A percentile compares a stretch with the other conserved stretches of the same genome.
phyloP scores from a whole-genome alignment of 2,329 filamentous ascomycete genomes.

The Periconia macrospinosa region DNA sequence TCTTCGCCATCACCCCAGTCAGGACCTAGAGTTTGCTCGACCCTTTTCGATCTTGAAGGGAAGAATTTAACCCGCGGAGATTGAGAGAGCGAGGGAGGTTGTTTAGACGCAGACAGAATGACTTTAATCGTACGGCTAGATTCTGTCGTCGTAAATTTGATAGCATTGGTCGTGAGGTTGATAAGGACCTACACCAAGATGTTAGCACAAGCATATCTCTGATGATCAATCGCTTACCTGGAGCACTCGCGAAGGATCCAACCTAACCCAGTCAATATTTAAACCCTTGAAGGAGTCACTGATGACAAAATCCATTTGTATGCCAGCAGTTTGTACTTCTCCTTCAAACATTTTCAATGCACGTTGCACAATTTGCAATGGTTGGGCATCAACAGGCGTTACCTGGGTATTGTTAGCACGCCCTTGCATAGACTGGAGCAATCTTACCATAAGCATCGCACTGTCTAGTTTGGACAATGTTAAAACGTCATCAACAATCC shows the following conservation, averaged over 20 bases:
- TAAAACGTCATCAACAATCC: constrained; percentile 53
- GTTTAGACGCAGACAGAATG: constrained; percentile 64
- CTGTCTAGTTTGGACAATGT: constrained; percentile 67
- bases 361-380: constrained; percentile 65
- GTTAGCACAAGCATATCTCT: constrained; percentile 6
- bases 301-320: constrained; percentile 66
- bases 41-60: constrained; percentile 56
- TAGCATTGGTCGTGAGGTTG: constrained; percentile 77
- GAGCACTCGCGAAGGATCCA: constrained; percentile 74
- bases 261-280: constrained; percentile 66
- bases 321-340: constrained; percentile 70
- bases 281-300: constrained; percentile 63
- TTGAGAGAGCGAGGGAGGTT: constrained; percentile 52
- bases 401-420: constrained; percentile 40
- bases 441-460: constrained; percentile 62
- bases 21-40: constrained; percentile 51
- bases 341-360: constrained; percentile 79
- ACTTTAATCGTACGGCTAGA: constrained; percentile 66
- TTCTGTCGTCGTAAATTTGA: constrained; percentile 75
- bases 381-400: constrained; percentile 69
- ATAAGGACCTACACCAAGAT: constrained; percentile 52
- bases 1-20: constrained; percentile 73
- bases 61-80: constrained; percentile 61
- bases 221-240: constrained; percentile 49
- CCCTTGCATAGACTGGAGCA: not conserved